Evolutionary conservation across 176 grass and related monocot species (phyloP).

Genomic region (Tuctoria greenei): DNA sequence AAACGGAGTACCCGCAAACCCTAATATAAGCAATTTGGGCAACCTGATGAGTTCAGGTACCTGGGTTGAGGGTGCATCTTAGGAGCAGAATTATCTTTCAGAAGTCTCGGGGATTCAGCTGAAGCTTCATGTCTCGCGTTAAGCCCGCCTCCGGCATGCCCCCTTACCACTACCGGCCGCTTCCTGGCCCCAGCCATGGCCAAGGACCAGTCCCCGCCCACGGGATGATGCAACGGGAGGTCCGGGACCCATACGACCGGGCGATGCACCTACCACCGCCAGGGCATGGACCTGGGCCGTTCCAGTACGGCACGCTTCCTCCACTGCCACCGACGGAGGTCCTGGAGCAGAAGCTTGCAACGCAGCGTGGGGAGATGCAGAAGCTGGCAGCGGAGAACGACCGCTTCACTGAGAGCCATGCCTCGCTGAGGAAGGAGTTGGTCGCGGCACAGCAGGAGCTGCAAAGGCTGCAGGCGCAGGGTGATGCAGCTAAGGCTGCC

Average conservation of each 20-base stretch:
- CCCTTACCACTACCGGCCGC: slow-evolving; percentile 45
- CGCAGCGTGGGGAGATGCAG: slow-evolving; percentile 75
- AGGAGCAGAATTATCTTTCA: neutral
- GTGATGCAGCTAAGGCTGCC: slow-evolving; percentile 41
- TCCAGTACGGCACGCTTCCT: slow-evolving; percentile 64
- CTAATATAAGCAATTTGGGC: neutral
- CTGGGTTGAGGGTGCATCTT: neutral
- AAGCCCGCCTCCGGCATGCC: slow-evolving; percentile 36
- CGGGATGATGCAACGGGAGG: slow-evolving; percentile 64
- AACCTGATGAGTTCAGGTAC: neutral
- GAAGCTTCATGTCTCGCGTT: slow-evolving; percentile 21
- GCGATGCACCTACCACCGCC: slow-evolving; percentile 49
- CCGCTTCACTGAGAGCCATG: slow-evolving; percentile 55
- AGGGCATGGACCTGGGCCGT: slow-evolving; percentile 37
- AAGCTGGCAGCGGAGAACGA: slow-evolving; percentile 84
- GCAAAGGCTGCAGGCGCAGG: slow-evolving; percentile 68
- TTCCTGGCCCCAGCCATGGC: slow-evolving; percentile 40
- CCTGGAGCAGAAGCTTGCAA: slow-evolving; percentile 76
- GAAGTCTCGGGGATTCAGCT: neutral
- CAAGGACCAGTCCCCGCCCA: slow-evolving; percentile 27
- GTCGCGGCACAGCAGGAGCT: slow-evolving; percentile 72
- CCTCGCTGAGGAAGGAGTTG: slow-evolving; percentile 68
- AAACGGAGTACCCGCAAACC: neutral
- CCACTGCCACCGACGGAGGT: slow-evolving; percentile 56
- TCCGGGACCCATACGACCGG: slow-evolving; percentile 56